Conservation (phyloP, 208 protist genomes). For the Wallacemonas sp. region DNA sequence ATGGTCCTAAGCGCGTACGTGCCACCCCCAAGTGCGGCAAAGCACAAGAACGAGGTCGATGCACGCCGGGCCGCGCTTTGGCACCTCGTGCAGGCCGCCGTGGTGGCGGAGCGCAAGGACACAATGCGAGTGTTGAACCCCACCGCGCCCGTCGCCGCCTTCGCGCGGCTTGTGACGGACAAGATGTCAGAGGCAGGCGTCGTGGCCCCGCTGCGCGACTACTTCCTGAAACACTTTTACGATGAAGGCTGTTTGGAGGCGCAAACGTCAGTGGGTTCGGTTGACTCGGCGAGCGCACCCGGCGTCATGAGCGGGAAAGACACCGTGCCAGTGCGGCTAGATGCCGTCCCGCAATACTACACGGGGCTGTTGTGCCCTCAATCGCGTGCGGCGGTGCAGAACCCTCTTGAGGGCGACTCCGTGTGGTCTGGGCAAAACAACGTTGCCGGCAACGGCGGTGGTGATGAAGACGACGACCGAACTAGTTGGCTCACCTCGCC, state of each 20-base stretch:
- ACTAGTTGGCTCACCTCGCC: not conserved
- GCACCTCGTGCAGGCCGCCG: not conserved
- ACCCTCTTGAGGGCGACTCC: no score
- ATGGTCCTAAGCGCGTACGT: slow-evolving; percentile 10
- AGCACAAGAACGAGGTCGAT: not conserved
- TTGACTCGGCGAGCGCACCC: slow-evolving; percentile 22
- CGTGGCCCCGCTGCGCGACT: slow-evolving; percentile 13
- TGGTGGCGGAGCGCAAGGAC: slow-evolving; percentile 36
- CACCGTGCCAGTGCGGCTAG: not conserved
- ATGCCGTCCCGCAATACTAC: not conserved
- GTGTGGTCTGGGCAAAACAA: no score
- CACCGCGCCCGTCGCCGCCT: slow-evolving; percentile 18
- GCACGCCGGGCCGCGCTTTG: not conserved
- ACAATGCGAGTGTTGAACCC: slow-evolving; percentile 51
- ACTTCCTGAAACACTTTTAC: slow-evolving; percentile 23
- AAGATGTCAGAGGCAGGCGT: slow-evolving; percentile 26
- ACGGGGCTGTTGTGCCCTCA: not conserved
- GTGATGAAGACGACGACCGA: not conserved
- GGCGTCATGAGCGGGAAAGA: slow-evolving; percentile 24
- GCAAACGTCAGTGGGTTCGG: no score
- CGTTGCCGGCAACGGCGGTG: not conserved
- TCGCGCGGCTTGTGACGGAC: slow-evolving; percentile 1
- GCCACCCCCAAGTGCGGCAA: not conserved
- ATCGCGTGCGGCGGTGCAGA: no score
- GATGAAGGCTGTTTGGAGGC: no score